Conservation (phyloP, 495 filamentous ascomycete genomes). For the Sabuloglossum arenarium region DNA sequence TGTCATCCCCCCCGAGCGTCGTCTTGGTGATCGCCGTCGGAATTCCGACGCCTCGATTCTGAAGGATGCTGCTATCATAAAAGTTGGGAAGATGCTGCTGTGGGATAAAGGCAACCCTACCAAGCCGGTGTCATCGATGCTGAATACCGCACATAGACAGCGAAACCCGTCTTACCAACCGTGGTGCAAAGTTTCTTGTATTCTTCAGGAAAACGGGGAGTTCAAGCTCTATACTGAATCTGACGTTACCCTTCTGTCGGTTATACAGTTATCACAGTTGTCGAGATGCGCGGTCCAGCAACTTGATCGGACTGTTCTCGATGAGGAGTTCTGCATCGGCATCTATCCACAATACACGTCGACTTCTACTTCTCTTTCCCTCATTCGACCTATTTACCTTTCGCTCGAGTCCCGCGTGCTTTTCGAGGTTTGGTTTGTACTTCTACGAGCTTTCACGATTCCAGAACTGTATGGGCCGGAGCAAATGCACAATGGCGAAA, state of each 20-base stretch:
- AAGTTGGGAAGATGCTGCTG: constrained; percentile 81
- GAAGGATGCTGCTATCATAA: constrained; percentile 80
- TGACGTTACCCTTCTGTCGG: constrained; percentile 54
- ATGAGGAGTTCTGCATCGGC: constrained; percentile 84
- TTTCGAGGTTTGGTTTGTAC: constrained; percentile 93
- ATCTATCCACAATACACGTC: constrained; percentile 70
- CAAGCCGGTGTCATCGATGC: constrained; percentile 14
- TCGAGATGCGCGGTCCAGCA: constrained; percentile 77
- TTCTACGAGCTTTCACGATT: constrained; percentile 79
- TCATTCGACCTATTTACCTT: constrained; percentile 60
- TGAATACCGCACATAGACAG: constrained; percentile 29
- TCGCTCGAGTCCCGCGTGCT: constrained; percentile 69
- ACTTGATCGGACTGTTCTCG: constrained; percentile 76
- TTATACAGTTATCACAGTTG: constrained; percentile 77
- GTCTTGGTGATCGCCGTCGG: constrained; percentile 30
- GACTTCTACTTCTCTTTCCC: constrained; percentile 38
- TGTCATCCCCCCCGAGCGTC: constrained; percentile 21
- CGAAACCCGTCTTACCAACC: constrained; percentile 32
- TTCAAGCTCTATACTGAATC: constrained; percentile 77
- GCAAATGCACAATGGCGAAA: constrained; percentile 13
- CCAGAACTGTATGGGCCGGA: constrained; percentile 66
- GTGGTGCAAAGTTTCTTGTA: constrained; percentile 83
- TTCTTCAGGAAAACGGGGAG: constrained; percentile 83
- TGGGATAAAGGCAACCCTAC: constrained; percentile 36
- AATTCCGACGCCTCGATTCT: constrained; percentile 39